Base-by-base conservation (phyloP, 164 flowering plant species). In the Magnolia kwangsiensis region DNA sequence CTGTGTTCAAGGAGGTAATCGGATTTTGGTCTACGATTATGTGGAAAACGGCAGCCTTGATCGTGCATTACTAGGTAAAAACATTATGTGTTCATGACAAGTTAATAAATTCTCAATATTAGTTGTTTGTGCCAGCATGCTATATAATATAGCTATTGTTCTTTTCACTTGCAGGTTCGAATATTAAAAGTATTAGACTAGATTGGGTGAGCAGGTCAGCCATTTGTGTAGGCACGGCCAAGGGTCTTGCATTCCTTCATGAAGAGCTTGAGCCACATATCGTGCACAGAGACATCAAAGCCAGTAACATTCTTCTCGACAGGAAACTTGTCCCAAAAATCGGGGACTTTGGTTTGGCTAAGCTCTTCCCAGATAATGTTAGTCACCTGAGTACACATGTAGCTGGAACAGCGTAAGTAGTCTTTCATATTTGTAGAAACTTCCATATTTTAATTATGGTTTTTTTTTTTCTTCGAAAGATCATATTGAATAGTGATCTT, bases 261-360 rank as follows among this genome's bases (percentile, higher is more conserved):
- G 97, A 95, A 83, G 98, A 93, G 83, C 83, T 87, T 74, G 90
- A 84, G 70, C 97, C 95, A 20, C 91, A 79, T 80, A 92, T 95
- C 75, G 97, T 95, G 79, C 98, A 95, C 79, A 84, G 98, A 81
- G 97, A 93, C 83, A 90, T 95, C 78, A 93, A 95, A 84, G 94
- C 97, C 49, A 92, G 95, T 77, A 95, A 95, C 81, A 81, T 95
- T 79, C 98, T 93, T 75, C 93, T 95, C 45, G 93, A 88, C 81
- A 81, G 82, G 78, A 86, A 92, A 64, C 85, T 89, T 31, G 78
- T 67, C 51, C 95, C 98, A 8, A 95, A 95, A 81, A 95, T 93
- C 72, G 97, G 97, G 74, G 98, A 95, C 80, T 95, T 95, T 83
- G 98, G 97, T 75, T 81, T 95, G 88, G 98, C 98, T 50, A 95